Evolutionary conservation across 1,139 yeast genomes (phyloP).

Genomic region (Pichia sp.): DNA sequence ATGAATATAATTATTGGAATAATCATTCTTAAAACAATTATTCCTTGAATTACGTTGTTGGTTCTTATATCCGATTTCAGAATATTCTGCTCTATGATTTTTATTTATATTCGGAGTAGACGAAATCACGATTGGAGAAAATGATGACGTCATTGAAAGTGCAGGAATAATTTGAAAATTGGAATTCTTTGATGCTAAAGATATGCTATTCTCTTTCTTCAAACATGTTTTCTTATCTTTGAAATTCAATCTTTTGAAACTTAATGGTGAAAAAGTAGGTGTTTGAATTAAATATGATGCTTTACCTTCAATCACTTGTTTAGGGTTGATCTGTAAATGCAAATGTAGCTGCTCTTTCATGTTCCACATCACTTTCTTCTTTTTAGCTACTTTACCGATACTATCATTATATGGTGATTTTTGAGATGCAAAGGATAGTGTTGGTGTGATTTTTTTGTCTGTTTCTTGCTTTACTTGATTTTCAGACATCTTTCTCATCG

Average conservation of each 20-base stretch:
- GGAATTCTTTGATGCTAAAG: constrained; percentile 1
- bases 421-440: not conserved
- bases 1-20: constrained; percentile 60
- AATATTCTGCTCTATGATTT: not conserved
- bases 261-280: constrained; percentile 7
- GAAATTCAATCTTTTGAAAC: constrained; percentile 1
- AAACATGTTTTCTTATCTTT: not conserved
- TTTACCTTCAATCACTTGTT: constrained; percentile 1
- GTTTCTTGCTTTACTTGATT: too few relatives aligned
- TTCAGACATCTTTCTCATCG: too few relatives aligned
- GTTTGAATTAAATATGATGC: not conserved
- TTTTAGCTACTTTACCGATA: not conserved
- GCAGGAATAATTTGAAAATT: not conserved
- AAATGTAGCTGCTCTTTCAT: constrained; percentile 6
- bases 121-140: not conserved
- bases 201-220: constrained; percentile 2
- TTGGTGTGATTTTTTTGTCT: too few relatives aligned
- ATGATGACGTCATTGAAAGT: not conserved
- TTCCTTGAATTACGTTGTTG: constrained; percentile 9
- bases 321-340: constrained; percentile 3
- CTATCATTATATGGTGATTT: not conserved
- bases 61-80: not conserved
- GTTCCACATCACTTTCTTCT: constrained; percentile 9
- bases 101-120: not conserved
- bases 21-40: constrained; percentile 46